A percentile compares a stretch with the other conserved stretches of the same genome.
These are phyloP conservation scores for Termitomyces sp. DNA, from an alignment of 768 basidiomycete species.

Conservation along the genomic window DNA sequence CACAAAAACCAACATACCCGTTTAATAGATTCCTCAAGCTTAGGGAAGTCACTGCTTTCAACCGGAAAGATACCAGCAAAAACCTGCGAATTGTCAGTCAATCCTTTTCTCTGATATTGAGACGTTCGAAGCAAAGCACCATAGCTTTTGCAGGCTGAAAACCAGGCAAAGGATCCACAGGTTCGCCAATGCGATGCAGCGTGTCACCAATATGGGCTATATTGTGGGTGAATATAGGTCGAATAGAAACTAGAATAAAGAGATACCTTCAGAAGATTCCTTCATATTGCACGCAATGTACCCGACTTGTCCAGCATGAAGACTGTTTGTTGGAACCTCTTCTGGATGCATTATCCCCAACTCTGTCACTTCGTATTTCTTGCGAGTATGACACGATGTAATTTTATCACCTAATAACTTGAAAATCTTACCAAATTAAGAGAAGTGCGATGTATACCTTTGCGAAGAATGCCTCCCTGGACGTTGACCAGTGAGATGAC, in stretches of 20 bases:
- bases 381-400: constrained; percentile 74
- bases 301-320: constrained; percentile 80
- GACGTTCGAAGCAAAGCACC: constrained; percentile 38
- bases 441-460: constrained; percentile 46
- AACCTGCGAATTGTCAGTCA: constrained; percentile 43
- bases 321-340: constrained; percentile 63
- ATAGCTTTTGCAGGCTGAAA: constrained; percentile 93
- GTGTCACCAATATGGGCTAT: constrained; percentile 94
- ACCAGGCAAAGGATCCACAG: constrained; percentile 80
- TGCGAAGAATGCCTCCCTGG: constrained; percentile 72
- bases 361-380: constrained; percentile 85
- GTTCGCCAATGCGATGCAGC: constrained; percentile 65
- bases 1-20: constrained; percentile 43
- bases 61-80: constrained; percentile 94
- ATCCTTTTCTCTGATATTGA: not conserved
- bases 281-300: constrained; percentile 98
- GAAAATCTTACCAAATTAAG: not conserved
- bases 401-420: constrained; percentile 76
- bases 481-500: constrained; percentile 90
- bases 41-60: constrained; percentile 84
- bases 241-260: not conserved
- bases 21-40: constrained; percentile 94
- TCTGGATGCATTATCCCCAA: constrained; percentile 89
- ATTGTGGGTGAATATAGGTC: not conserved
- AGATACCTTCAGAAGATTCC: constrained; percentile 81